Evolutionary conservation across 768 basidiomycete species (phyloP), one percentile per base, ranked within the genome.

Genomic region (Mycena filopes): DNA sequence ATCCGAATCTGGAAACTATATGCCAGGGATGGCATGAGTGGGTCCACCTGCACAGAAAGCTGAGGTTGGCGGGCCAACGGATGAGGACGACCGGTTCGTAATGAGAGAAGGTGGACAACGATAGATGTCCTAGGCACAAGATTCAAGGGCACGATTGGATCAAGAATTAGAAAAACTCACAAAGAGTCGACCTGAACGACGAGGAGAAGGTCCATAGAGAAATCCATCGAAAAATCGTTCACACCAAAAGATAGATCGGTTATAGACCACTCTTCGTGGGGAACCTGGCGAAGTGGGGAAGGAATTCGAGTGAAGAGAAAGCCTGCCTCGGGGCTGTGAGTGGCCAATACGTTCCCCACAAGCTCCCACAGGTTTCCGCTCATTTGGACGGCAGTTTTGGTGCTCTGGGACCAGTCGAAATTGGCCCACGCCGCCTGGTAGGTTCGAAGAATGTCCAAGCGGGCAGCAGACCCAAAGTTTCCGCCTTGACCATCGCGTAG

Each of bases 151-250:
- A 55, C 15, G 43, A 54, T 8, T 4, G 31, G n/a, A 11, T 26
- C 20, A 4, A 12, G 3, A 43, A 16, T 21, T 2, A 36, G 21
- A 1, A 16, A 40, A 49, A 57, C 55, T 47, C 41, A 65, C 67
- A 40, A 26, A 28, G 50, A 41, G 16, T 40, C 25, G 53, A 65
- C 38, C 38, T 77, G 74, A n/a, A 81, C 61, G 6, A 73, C 63
- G 23, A 76, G 72, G 11, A 81, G 43, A 40, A 81, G 72, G 65
- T 81, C 67, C 67, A 80, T 76, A 6, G 77, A 79, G 25, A 64
- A 70, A 65, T 81, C 80, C 10, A 79, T 62, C 12, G 76, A 72
- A 41, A 82, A 81, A 55, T 82, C 80, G n/a, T 70, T 70, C 45
- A 78, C 58, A n/a, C 28, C 43, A 36, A 78, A 69, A 7, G 75